Conservation (phyloP, 164 flowering plant genomes). For the Vitis cinerea region DNA sequence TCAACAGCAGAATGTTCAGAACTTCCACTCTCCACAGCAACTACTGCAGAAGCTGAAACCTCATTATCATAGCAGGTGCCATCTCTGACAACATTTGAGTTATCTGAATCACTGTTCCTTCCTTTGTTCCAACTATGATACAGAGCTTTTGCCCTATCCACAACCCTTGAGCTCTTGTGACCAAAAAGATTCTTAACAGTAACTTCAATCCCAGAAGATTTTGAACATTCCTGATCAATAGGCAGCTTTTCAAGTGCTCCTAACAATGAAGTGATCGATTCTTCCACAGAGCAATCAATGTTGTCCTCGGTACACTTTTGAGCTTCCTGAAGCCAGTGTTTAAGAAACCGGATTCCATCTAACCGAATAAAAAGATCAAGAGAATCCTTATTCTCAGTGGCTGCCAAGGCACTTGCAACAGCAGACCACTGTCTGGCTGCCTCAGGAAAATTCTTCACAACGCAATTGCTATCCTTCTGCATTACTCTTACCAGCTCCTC, state of each 20-base stretch:
- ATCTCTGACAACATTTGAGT: neutral
- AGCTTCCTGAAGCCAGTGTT: conserved; percentile 3
- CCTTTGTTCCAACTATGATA: neutral
- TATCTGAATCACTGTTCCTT: neutral
- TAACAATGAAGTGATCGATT: neutral
- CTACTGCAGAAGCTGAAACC: neutral
- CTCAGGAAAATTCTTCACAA: conserved; percentile 6
- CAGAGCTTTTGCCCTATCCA: neutral
- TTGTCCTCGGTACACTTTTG: neutral
- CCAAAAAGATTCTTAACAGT: neutral
- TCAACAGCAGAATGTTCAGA: neutral
- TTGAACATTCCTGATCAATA: neutral
- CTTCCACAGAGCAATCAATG: neutral
- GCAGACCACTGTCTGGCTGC: conserved; percentile 8
- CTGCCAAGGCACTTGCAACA: neutral
- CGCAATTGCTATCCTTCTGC: neutral
- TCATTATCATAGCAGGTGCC: neutral
- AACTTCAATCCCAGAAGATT: neutral
- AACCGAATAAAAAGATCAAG: neutral
- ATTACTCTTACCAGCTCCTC: neutral
- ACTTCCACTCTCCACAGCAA: neutral
- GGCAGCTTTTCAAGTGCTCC: conserved; percentile 1
- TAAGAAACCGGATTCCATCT: neutral
- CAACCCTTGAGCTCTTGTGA: conserved; percentile 1
- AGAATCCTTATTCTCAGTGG: neutral